These are phyloP conservation scores for Violaceomyces palustris DNA, from an alignment of 1,284 basidiomycete genomes.

Conservation along the genomic window DNA sequence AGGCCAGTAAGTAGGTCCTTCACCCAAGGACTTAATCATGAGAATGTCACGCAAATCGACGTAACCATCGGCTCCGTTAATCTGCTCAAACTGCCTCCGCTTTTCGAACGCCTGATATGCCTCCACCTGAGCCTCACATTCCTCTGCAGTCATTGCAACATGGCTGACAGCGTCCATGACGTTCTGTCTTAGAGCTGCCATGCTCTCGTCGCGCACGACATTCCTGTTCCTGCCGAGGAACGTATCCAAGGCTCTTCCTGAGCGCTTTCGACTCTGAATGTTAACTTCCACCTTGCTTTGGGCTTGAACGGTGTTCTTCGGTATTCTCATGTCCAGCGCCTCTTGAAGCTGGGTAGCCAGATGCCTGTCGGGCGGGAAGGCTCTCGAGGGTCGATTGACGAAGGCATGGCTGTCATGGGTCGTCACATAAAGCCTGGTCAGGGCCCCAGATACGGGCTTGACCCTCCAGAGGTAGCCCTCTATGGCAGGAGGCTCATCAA, in stretches of 20 bases:
- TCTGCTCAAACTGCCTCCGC: slow-evolving; percentile 64
- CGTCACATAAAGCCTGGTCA: slow-evolving; percentile 65
- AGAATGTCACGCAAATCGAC: slow-evolving; percentile 66
- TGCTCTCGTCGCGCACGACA: slow-evolving; percentile 42
- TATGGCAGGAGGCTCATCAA: slow-evolving; percentile 68
- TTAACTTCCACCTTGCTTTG: too few species aligned
- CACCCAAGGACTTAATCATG: slow-evolving; percentile 59
- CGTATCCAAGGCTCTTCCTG: slow-evolving; percentile 12
- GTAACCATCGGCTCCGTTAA: slow-evolving; percentile 64
- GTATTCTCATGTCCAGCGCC: slow-evolving; percentile 45
- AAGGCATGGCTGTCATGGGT: slow-evolving; percentile 72
- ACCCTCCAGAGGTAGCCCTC: slow-evolving; percentile 73
- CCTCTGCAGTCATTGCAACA: slow-evolving; percentile 25
- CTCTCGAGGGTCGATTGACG: slow-evolving; percentile 58
- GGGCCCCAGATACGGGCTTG: slow-evolving; percentile 61
- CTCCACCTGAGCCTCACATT: slow-evolving; percentile 28
- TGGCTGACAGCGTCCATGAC: slow-evolving; percentile 35
- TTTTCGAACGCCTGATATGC: slow-evolving; percentile 39
- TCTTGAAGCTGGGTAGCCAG: slow-evolving; percentile 54
- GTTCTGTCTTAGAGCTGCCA: slow-evolving; percentile 49
- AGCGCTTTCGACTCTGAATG: background rate
- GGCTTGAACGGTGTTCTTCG: slow-evolving; percentile 49
- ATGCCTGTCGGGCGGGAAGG: slow-evolving; percentile 66
- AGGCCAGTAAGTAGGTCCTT: slow-evolving; percentile 26
- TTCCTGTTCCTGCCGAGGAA: slow-evolving; percentile 22